Percentiles rank a stretch among this genome's conserved stretches.
phyloP scores from a whole-genome alignment of 108 stramenopile species.

The Epithemia pelagica region DNA sequence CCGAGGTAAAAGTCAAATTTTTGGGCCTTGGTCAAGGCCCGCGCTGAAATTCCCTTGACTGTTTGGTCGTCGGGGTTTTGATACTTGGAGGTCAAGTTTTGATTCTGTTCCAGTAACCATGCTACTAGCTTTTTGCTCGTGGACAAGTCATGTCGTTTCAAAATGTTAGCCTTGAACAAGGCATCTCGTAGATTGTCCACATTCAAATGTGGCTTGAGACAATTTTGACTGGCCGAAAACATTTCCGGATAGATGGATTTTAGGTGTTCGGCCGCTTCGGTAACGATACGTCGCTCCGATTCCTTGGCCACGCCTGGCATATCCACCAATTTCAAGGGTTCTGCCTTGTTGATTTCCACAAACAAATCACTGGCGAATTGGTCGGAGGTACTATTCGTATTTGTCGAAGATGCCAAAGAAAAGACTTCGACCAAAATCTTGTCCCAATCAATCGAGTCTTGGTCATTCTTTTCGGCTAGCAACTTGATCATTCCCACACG shows the following conservation, averaged over 20 bases:
- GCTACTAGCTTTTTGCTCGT: conserved; percentile 37
- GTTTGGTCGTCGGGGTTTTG: conserved; percentile 12
- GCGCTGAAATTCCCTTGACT: conserved; percentile 17
- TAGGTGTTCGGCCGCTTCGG: conserved; percentile 43
- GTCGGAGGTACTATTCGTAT: conserved; percentile 2
- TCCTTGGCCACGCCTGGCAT: conserved; percentile 58
- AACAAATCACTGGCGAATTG: conserved; percentile 61
- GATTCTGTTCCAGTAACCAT: conserved; percentile 55
- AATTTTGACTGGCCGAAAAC: conserved; percentile 69
- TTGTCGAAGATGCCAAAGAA: not conserved
- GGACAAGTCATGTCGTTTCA: conserved; percentile 40
- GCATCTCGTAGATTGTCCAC: conserved; percentile 82
- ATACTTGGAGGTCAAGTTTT: conserved; percentile 26
- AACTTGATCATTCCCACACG: conserved; percentile 79
- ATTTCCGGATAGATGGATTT: conserved; percentile 56
- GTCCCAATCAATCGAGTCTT: conserved; percentile 46
- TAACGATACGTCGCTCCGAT: conserved; percentile 52
- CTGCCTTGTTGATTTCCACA: conserved; percentile 82
- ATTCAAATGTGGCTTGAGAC: conserved; percentile 82
- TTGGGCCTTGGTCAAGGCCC: conserved; percentile 63
- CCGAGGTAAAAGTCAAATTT: conserved; percentile 72
- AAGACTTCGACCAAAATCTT: conserved; percentile 80
- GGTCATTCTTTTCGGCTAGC: conserved; percentile 33
- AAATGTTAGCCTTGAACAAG: conserved; percentile 63
- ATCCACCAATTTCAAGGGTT: conserved; percentile 78